Base-by-base conservation (phyloP, 1,139 yeast species). In the Zygoascus sp. region DNA sequence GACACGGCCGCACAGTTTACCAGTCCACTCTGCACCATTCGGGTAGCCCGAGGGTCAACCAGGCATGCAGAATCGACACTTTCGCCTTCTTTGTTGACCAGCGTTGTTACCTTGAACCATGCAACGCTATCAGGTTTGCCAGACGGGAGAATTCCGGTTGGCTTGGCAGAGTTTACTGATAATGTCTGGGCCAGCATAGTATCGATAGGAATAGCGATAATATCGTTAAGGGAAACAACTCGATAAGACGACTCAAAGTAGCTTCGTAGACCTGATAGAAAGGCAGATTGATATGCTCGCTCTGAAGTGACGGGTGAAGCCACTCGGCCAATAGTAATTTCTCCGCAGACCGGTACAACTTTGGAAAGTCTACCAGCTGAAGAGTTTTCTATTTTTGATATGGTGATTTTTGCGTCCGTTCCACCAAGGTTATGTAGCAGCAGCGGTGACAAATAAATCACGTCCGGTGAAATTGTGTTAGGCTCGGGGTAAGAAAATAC, bases 151-250 rank as follows among this genome's bases (percentile, higher is more conserved):
- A 50, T 52, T 1, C 52, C 56, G 11, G 42, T 23, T 23, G 35
- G 62, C 60, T 53, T 67, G 62, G 47, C 56, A 9, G 50, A 47
- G 2, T 47, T 40, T 23, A 72, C 73, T 58, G 76, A 77, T 58
- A 84, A 64, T 1, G 86, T 74, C 52, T 74, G 75, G 0, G 95
- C 82, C 36, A 85, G 63, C 1, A 79, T 66, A 0, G 94, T 75
- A 61, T 90, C 96, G 38, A 92, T 75, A 0, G 86, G 77, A 2
- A 92, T 80, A 0, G 96, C 92, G 43, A 92, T 75, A 38, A 81
- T 62, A 59, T 88, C 96, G 23, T 79, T 81, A 16, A 70, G 62
- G 28, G 70, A 70, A 1, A 89, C 79, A 7, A 86, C 70, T 49
- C 95, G 76, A 40, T 73, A 67, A 32, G 71, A 70, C 1, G 67